Evolutionary conservation across 768 basidiomycete species (phyloP), one percentile per base, ranked within the genome.

Genomic region (Leccinum obscurum): DNA sequence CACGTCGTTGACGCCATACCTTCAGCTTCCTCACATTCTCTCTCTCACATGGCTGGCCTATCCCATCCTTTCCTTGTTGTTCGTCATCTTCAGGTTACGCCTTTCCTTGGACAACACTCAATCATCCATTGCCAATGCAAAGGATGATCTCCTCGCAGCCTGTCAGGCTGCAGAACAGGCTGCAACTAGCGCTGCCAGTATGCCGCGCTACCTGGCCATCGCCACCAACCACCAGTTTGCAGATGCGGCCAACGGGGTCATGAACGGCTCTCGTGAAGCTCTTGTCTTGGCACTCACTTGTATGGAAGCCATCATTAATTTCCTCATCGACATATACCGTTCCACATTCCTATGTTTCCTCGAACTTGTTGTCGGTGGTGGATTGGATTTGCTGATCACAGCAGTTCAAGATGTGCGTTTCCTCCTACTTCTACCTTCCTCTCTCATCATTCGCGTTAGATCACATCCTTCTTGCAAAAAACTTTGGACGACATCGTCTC

Each of bases 331-430:
- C 75, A 85, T 89, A 51, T 98, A 97, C 71, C 89, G 95, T 44
- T 95, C 94, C 3, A 91, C 95, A 3, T 88, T 96, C 68, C 81
- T 99, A 55, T 99, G 96, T 73, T 94, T 97, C 66, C 77, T 97
- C 64, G 94, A 98, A 74, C 81, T 98, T 49, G 86, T 92, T 24
- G 85, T 99, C 10, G 82, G 87, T 30, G 94, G 94, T 17, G 88
- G 83, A 6, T 78, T 99, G 55, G 81, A 85, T 26, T 77, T 98
- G 57, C 77, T 97, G 51, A 92, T 97, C 54, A 81, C 78, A 52
- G 93, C 93, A 6, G 92, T 94, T 0, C 79, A 93, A 63, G 90
- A 90, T 78, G 95, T 95, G 64, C 62, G 85, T 74, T 13, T 20
- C 56, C 22, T 24, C 37, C 15, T 10, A 50, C 52, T 55, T 6